Conservation (phyloP, 257 asterid genomes). For the Scutellaria barbata region DNA sequence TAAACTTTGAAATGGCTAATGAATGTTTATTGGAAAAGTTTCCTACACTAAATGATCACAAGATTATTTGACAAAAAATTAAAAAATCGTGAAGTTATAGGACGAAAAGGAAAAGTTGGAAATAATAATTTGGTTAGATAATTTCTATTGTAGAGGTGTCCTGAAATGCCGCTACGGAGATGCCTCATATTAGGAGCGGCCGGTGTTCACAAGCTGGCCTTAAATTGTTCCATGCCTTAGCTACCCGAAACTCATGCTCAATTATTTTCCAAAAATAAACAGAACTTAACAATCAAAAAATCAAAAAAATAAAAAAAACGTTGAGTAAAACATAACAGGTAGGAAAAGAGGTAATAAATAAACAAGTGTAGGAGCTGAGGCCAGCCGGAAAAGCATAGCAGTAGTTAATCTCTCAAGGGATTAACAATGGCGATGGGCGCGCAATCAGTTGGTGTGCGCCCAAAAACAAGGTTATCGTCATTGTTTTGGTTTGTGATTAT, state of each 20-base stretch:
- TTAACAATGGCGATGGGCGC: conserved; percentile 65
- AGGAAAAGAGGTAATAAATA: neutral
- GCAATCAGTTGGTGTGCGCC: conserved; percentile 55
- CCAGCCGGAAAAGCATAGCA: neutral
- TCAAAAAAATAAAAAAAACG: neutral
- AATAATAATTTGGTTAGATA: neutral
- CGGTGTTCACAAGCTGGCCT: conserved; percentile 10
- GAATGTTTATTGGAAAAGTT: too few relatives aligned
- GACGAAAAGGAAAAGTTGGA: too few relatives aligned
- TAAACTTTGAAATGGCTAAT: too few relatives aligned
- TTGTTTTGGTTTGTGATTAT: neutral
- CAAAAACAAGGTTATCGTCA: neutral
- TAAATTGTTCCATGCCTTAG: conserved; percentile 26
- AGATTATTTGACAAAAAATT: too few relatives aligned
- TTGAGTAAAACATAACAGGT: neutral
- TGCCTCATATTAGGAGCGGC: conserved; percentile 9
- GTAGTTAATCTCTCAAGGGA: conserved; percentile 21
- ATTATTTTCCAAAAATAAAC: conserved; percentile 30
- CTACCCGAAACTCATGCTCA: conserved; percentile 32
- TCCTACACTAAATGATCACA: too few relatives aligned
- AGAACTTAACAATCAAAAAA: conserved; percentile 16
- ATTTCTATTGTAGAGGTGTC: neutral
- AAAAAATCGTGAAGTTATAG: too few relatives aligned
- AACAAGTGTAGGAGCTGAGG: neutral
- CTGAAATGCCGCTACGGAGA: conserved; percentile 28